phyloP scores from a whole-genome alignment of 352 stramenopile species.

The Phytopythium sindhum region DNA sequence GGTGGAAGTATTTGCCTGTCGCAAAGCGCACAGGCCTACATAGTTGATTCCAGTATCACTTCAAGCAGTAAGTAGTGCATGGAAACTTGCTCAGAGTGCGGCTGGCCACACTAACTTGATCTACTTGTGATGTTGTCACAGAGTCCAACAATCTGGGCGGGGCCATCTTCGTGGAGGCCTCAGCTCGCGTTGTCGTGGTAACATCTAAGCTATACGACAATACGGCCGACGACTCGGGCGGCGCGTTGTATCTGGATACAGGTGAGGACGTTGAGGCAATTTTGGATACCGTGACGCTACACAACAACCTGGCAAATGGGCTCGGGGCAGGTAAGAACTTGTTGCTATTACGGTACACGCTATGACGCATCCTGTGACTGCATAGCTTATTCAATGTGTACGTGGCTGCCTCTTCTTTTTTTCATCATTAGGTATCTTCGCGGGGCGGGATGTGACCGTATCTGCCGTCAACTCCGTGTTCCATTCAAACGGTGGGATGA shows the following conservation, averaged over 20 bases:
- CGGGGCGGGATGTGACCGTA: slow-evolving; percentile 43
- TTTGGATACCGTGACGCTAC: slow-evolving; percentile 23
- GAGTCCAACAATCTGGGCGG: slow-evolving; percentile 48
- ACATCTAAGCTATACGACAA: slow-evolving; percentile 38
- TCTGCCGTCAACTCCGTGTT: slow-evolving; percentile 19
- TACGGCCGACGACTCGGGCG: slow-evolving; percentile 52
- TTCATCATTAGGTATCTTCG: slow-evolving; percentile 32
- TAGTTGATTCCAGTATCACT: slow-evolving; percentile 25
- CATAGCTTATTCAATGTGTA: not conserved
- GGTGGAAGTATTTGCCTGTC: slow-evolving; percentile 46
- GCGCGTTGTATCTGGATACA: slow-evolving; percentile 52
- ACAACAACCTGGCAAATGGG: slow-evolving; percentile 37
- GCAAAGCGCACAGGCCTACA: slow-evolving; percentile 17
- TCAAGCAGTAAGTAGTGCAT: slow-evolving; percentile 30
- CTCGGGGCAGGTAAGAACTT: slow-evolving; percentile 36
- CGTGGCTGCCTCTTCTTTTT: not conserved
- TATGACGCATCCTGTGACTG: not conserved
- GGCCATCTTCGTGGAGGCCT: slow-evolving; percentile 43
- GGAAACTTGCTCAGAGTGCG: not conserved
- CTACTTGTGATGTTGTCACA: slow-evolving; percentile 9
- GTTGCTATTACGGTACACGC: not conserved
- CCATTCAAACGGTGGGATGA: slow-evolving; percentile 38
- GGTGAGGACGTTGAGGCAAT: slow-evolving; percentile 34
- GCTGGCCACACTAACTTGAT: slow-evolving; percentile 1
- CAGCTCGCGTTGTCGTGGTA: slow-evolving; percentile 14